These are phyloP conservation scores for Geranomyces variabilis DNA, from an alignment of 192 early-diverging fungal genomes.

Conservation along the genomic window DNA sequence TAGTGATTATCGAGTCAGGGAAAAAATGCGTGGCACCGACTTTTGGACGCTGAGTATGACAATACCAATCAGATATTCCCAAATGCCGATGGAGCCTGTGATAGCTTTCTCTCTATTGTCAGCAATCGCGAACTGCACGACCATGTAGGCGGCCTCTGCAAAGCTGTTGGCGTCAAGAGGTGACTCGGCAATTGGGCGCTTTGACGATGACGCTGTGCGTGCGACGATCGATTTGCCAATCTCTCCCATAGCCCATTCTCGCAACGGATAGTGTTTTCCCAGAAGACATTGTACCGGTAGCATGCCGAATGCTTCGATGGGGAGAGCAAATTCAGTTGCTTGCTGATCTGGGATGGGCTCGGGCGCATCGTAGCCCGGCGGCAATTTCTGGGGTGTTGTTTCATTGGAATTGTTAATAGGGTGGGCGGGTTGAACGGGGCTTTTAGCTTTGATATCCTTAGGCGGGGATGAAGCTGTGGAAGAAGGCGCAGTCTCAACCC, in stretches of 20 bases:
- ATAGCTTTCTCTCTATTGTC: constrained; percentile 61
- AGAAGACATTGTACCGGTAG: constrained; percentile 54
- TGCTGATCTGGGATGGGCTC: constrained; percentile 39
- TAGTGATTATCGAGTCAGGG: not conserved
- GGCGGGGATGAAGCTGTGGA: not conserved
- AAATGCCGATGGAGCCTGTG: constrained; percentile 48
- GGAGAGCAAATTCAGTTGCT: constrained; percentile 29
- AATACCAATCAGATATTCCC: constrained; percentile 56
- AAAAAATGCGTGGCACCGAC: no score
- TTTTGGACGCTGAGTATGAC: no score
- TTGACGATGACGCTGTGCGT: constrained; percentile 21
- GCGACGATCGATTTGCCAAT: constrained; percentile 41
- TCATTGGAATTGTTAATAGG: no score
- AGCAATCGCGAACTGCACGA: constrained; percentile 51
- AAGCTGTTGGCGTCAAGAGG: constrained; percentile 45
- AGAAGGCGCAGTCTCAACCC: not conserved
- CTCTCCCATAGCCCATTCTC: constrained; percentile 59
- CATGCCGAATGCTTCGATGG: constrained; percentile 55
- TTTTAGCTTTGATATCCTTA: constrained; percentile 1
- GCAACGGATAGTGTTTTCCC: constrained; percentile 52
- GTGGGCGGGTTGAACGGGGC: no score
- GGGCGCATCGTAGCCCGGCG: constrained; percentile 37
- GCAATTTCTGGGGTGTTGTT: not conserved
- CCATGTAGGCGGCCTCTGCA: constrained; percentile 52
- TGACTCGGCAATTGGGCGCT: not conserved